A percentile compares a stretch with the other conserved stretches of the same genome.
phyloP scores from a whole-genome alignment of 78 protist genomes.

The Creolimax fragrantissima region DNA sequence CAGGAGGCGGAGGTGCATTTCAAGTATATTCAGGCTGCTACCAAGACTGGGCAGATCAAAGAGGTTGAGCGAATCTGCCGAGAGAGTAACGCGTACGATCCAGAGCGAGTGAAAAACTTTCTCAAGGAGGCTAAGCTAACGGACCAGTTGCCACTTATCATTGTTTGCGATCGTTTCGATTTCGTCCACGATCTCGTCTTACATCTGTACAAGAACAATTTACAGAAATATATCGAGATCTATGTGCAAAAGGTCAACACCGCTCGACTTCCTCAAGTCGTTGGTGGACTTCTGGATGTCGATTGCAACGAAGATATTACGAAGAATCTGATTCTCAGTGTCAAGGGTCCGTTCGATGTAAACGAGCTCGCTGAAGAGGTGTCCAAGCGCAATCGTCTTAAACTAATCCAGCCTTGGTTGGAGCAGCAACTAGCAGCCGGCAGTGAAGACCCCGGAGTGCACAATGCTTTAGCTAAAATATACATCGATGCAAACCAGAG shows the following conservation, averaged over 20 bases:
- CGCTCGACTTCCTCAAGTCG: conserved; percentile 81
- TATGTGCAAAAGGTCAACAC: conserved; percentile 90
- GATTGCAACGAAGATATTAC: conserved; percentile 88
- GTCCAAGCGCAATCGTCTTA: conserved; percentile 93
- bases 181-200: conserved; percentile 91
- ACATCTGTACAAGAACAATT: conserved; percentile 76
- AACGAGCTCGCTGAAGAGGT: conserved; percentile 85
- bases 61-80: conserved; percentile 96
- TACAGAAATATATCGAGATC: conserved; percentile 81
- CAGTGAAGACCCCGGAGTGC: conserved; percentile 79
- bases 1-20: conserved; percentile 88
- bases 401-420: conserved; percentile 90
- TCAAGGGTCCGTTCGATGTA: conserved; percentile 73
- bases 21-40: conserved; percentile 96
- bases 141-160: conserved; percentile 94
- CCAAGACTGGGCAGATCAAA: conserved; percentile 74
- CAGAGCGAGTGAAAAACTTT: conserved; percentile 85
- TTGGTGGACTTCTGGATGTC: conserved; percentile 92
- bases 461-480: conserved; percentile 98
- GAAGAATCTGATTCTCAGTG: conserved; percentile 61
- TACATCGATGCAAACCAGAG: conserved; percentile 84
- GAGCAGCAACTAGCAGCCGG: conserved; percentile 82
- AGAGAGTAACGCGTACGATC: conserved; percentile 79
- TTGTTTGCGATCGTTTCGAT: conserved; percentile 94
- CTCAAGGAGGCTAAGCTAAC: conserved; percentile 86